A percentile compares a stretch with the other conserved stretches of the same genome.
Evolutionary conservation across 805 yeast genomes (phyloP).

Genomic region (Zygosaccharomyces gambellarensis): DNA sequence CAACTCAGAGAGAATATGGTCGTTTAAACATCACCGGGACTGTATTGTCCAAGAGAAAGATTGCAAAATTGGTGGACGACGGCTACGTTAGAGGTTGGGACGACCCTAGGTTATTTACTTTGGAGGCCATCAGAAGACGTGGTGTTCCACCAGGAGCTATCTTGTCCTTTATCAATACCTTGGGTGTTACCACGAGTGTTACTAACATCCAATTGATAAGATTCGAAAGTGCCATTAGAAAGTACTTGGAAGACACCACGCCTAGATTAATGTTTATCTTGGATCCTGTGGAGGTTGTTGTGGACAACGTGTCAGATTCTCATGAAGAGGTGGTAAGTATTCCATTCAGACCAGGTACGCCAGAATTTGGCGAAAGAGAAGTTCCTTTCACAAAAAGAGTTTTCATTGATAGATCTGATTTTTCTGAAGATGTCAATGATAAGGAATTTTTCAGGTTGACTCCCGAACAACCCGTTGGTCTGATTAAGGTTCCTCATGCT

Average conservation of each 20-base stretch:
- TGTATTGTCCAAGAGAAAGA: slow-evolving; percentile 89
- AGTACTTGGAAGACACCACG: slow-evolving; percentile 80
- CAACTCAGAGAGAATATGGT: slow-evolving; percentile 98
- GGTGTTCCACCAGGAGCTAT: slow-evolving; percentile 99
- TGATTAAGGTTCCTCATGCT: slow-evolving; percentile 84
- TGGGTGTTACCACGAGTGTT: slow-evolving; percentile 93
- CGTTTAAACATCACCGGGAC: slow-evolving; percentile 93
- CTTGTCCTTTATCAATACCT: slow-evolving; percentile 83
- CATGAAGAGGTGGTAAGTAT: slow-evolving; percentile 64
- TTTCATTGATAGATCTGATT: slow-evolving; percentile 86
- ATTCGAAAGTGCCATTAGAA: slow-evolving; percentile 85
- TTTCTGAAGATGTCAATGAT: slow-evolving; percentile 54
- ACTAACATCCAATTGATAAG: slow-evolving; percentile 86
- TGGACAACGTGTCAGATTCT: slow-evolving; percentile 77
- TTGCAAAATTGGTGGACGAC: slow-evolving; percentile 84
- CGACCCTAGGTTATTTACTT: slow-evolving; percentile 92
- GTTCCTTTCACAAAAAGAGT: slow-evolving; percentile 73
- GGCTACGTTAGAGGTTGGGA: slow-evolving; percentile 92
- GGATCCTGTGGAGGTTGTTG: slow-evolving; percentile 76
- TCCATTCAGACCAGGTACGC: slow-evolving; percentile 86
- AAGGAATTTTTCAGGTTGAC: slow-evolving; percentile 88
- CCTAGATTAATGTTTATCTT: slow-evolving; percentile 93
- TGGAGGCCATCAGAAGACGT: slow-evolving; percentile 91
- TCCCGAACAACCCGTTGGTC: slow-evolving; percentile 91
- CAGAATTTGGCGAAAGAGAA: slow-evolving; percentile 67